phyloP scores from a whole-genome alignment of 805 yeast genomes.

The Kockiozyma suomiensis region DNA sequence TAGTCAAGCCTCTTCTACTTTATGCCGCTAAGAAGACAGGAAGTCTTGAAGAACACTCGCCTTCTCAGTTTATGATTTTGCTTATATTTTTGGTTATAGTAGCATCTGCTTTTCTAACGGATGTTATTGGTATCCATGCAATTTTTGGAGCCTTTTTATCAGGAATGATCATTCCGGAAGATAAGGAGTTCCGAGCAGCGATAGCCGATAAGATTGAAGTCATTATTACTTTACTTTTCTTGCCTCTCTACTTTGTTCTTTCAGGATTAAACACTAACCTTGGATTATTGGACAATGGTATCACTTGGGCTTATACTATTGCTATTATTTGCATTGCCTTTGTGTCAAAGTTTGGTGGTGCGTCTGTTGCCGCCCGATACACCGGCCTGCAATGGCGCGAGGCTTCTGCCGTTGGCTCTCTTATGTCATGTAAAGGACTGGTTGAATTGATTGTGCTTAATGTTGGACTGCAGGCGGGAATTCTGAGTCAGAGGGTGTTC shows the following conservation, averaged over 20 bases:
- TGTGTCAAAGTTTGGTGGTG: constrained; percentile 68
- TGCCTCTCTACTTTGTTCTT: constrained; percentile 78
- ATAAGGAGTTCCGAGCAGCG: constrained; percentile 68
- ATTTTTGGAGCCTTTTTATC: constrained; percentile 83
- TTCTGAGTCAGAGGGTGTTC: constrained; percentile 63
- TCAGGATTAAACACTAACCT: constrained; percentile 75
- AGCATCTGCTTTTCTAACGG: constrained; percentile 74
- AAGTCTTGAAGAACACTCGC: constrained; percentile 56
- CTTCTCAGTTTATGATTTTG: constrained; percentile 61
- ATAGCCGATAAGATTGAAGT: constrained; percentile 78
- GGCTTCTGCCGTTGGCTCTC: constrained; percentile 70
- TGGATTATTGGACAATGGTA: constrained; percentile 63
- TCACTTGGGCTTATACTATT: constrained; percentile 76
- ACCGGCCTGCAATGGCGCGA: constrained; percentile 73
- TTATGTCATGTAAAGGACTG: constrained; percentile 83
- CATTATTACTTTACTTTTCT: constrained; percentile 66
- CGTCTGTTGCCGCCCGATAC: constrained; percentile 62
- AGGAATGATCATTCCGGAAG: constrained; percentile 76
- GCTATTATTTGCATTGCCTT: constrained; percentile 70
- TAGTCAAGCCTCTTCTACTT: constrained; percentile 56
- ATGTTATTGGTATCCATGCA: constrained; percentile 83
- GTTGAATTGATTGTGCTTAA: constrained; percentile 31
- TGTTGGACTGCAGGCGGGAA: constrained; percentile 67
- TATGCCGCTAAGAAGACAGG: constrained; percentile 51
- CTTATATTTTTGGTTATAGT: constrained; percentile 62